Evolutionary conservation across 1,139 yeast species (phyloP).

Genomic region (Yarrowia galli): DNA sequence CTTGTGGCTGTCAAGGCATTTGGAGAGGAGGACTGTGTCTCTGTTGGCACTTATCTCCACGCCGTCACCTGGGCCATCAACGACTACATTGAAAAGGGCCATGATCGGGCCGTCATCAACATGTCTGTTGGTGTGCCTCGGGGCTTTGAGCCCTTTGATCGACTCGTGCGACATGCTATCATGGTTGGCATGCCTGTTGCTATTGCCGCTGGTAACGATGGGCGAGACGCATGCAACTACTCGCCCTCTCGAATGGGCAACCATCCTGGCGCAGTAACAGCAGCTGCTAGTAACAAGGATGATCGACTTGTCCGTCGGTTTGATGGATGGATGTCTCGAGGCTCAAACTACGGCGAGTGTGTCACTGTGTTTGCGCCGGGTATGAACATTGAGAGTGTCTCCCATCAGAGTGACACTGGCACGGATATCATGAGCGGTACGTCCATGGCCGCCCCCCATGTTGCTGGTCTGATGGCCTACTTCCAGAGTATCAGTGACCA

Average conservation of each 20-base stretch:
- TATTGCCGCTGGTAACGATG: slow-evolving; percentile 73
- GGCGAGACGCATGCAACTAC: slow-evolving; percentile 65
- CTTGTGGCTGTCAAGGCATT: slow-evolving; percentile 66
- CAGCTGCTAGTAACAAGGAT: slow-evolving; percentile 64
- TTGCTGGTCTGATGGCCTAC: slow-evolving; percentile 85
- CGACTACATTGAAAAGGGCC: slow-evolving; percentile 56
- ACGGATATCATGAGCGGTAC: slow-evolving; percentile 96
- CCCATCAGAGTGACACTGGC: slow-evolving; percentile 82
- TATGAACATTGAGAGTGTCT: slow-evolving; percentile 59
- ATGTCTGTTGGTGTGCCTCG: slow-evolving; percentile 75
- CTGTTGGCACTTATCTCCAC: slow-evolving; percentile 59
- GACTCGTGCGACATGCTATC: slow-evolving; percentile 66
- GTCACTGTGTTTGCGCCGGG: slow-evolving; percentile 74
- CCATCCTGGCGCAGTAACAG: slow-evolving; percentile 66
- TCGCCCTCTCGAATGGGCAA: slow-evolving; percentile 71
- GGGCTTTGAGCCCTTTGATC: slow-evolving; percentile 59
- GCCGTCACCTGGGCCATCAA: slow-evolving; percentile 56
- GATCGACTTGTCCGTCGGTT: slow-evolving; percentile 53
- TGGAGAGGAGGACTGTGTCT: slow-evolving; percentile 58
- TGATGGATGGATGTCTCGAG: slow-evolving; percentile 58
- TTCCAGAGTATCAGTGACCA: slow-evolving; percentile 52
- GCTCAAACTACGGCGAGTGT: slow-evolving; percentile 70
- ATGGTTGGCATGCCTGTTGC: slow-evolving; percentile 66
- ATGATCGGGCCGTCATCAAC: slow-evolving; percentile 64
- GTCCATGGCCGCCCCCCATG: slow-evolving; percentile 98